Evolutionary conservation across 148 eudicot species (phyloP), one percentile per base, ranked within the genome.

Genomic region (Drosera capensis): DNA sequence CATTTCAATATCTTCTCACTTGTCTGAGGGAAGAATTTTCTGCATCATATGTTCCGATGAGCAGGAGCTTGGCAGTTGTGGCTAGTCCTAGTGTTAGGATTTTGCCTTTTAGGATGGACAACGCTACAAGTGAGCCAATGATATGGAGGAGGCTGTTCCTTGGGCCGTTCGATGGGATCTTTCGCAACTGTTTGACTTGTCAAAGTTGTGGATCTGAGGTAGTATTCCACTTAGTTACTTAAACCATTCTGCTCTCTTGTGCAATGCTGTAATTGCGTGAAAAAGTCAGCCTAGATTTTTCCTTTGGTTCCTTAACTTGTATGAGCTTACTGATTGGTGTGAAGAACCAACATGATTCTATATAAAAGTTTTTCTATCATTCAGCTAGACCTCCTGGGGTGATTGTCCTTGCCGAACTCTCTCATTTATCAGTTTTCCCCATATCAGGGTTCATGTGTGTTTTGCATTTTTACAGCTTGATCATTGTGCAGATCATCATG

Each of bases 151-250:
- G 60, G 40, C 64, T 43, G 46, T 78, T 72, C 46, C 65, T 83
- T 56, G 94, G 88, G 38, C 94, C 97, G 44, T 80, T 88, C 69
- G 76, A 88, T 55, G 94, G 97, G 67, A 76, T 83, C 28, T 64
- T 84, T 34, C 60, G 92, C 41, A 88, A 94, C 68, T 52, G 59
- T 39, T 66, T 84, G 55, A 63, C 67, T 48, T 88, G 97, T 49
- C 70, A 62, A 53, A 80, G 92, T 60, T 88, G 97, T 70, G 77
- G 86, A 53, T 68, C 72, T 61, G 84, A 88, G 95, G 97, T 88
- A 50, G 70, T 60, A 68, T 77, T 63, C 70, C 48, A 12, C n/a
- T 17, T 11, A 45, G 25, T 51, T 18, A 18, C 11, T 64, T 23
- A 1, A 48, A 5, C 38, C n/a, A 13, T 34, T 9, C 11, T 34